Conservation (phyloP, 371 early-diverging fungal species). For the Coemansia sp. region DNA sequence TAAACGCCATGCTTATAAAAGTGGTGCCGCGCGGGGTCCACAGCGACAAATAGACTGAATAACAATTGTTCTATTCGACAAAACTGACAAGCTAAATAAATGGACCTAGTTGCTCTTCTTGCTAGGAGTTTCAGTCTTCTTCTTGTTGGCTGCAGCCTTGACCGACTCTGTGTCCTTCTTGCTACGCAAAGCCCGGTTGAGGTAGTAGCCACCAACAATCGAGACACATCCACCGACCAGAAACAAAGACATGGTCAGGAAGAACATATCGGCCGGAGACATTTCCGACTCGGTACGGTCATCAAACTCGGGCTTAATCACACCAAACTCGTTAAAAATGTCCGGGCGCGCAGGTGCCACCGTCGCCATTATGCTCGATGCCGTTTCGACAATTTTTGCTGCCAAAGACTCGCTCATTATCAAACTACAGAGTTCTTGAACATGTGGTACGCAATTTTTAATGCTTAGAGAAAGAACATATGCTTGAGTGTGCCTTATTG, state of each 20-base stretch:
- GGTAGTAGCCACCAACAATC: constrained; percentile 48
- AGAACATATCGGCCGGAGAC: constrained; percentile 51
- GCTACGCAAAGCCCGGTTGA: constrained; percentile 48
- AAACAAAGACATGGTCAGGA: constrained; percentile 49
- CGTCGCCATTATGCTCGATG: constrained; percentile 31
- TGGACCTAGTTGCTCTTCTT: constrained; percentile 23
- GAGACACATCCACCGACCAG: constrained; percentile 49
- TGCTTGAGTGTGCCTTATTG: no score
- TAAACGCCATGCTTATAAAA: no score
- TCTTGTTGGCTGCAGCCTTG: constrained; percentile 30
- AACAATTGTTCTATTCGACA: not conserved
- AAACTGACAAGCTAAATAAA: not conserved
- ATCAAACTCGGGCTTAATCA: constrained; percentile 46
- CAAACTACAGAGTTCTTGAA: not conserved
- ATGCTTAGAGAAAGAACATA: no score
- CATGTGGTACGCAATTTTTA: no score
- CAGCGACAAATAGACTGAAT: no score
- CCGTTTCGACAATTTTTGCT: constrained; percentile 33
- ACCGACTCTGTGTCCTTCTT: constrained; percentile 18
- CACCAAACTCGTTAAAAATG: constrained; percentile 45
- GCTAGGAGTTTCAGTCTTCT: constrained; percentile 12
- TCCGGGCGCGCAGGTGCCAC: constrained; percentile 19
- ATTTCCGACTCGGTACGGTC: constrained; percentile 48
- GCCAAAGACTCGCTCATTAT: constrained; percentile 40
- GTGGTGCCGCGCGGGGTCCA: no score